phyloP scores from a whole-genome alignment of 768 basidiomycete genomes.

The Peribolospora baueri region DNA sequence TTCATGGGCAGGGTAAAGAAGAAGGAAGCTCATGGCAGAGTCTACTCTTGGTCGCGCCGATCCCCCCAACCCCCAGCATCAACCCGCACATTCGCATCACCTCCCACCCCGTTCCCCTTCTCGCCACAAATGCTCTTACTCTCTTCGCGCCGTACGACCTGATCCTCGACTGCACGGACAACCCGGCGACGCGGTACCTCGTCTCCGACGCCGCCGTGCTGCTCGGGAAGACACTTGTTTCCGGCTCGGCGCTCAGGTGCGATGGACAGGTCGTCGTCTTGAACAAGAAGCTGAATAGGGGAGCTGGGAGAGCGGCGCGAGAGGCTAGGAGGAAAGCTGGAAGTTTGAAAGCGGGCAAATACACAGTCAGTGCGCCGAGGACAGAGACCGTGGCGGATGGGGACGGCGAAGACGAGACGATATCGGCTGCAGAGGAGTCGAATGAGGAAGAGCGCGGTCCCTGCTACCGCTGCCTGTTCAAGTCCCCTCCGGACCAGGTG shows the following conservation, averaged over 20 bases:
- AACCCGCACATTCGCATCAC: conserved; percentile 46
- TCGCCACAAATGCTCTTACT: conserved; percentile 36
- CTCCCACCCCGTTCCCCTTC: conserved; percentile 22
- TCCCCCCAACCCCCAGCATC: conserved; percentile 27
- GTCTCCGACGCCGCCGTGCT: conserved; percentile 62
- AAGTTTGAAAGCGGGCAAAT: no score
- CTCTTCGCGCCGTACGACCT: conserved; percentile 43
- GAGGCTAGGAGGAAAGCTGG: neutral
- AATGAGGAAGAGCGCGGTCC: conserved; percentile 35
- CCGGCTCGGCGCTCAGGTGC: conserved; percentile 61
- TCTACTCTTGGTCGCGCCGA: neutral
- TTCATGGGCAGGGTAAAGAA: no score
- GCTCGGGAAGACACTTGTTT: conserved; percentile 58
- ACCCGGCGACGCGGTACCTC: conserved; percentile 72
- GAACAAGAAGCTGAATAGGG: neutral
- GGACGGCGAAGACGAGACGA: neutral
- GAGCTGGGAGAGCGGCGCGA: neutral
- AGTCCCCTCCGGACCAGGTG: conserved; percentile 37
- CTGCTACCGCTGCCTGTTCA: conserved; percentile 81
- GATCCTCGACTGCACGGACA: conserved; percentile 85
- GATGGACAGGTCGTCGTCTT: conserved; percentile 34
- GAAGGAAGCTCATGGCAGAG: neutral
- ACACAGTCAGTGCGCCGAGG: no score
- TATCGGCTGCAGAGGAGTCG: no score
- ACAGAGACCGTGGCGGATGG: neutral